These are phyloP conservation scores for Phalaenopsis hybrid DNA, from an alignment of 116 monocot genomes.

Conservation along the genomic window DNA sequence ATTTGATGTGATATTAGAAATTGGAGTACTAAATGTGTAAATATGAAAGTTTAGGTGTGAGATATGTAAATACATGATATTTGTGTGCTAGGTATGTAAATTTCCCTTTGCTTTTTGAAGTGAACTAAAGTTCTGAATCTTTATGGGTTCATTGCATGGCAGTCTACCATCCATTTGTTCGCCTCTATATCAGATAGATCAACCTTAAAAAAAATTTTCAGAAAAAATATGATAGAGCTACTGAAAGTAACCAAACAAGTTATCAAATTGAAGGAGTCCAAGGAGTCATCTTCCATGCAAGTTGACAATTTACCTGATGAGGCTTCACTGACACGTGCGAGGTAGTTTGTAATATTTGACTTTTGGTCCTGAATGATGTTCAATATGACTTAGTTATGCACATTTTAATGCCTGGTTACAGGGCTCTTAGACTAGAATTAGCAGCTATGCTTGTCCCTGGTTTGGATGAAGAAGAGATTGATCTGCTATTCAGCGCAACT, in stretches of 20 bases:
- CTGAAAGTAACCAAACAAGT: conserved; percentile 47
- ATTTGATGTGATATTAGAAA: no score
- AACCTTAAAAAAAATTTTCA: conserved; percentile 48
- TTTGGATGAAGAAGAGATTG: conserved; percentile 45
- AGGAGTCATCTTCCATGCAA: conserved; percentile 49
- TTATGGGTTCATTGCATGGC: conserved; percentile 13
- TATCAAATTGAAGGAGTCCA: conserved; percentile 26
- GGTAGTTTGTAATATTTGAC: conserved; percentile 15
- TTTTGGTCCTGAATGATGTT: neutral
- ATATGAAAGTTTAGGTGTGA: no score
- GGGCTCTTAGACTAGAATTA: conserved; percentile 73
- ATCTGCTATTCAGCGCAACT: conserved; percentile 50
- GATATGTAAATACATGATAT: no score
- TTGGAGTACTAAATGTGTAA: no score
- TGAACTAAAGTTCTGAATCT: neutral
- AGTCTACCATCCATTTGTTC: conserved; percentile 65
- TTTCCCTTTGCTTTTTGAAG: conserved; percentile 1
- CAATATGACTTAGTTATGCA: neutral
- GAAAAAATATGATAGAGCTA: conserved; percentile 39
- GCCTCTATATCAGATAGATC: conserved; percentile 71
- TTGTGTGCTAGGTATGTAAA: no score
- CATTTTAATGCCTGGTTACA: conserved; percentile 16
- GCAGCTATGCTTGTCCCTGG: conserved; percentile 78
- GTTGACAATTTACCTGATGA: conserved; percentile 35
- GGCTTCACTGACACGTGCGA: conserved; percentile 27